Base-by-base conservation (phyloP, 257 asterid species). In the Plantago elongata region DNA sequence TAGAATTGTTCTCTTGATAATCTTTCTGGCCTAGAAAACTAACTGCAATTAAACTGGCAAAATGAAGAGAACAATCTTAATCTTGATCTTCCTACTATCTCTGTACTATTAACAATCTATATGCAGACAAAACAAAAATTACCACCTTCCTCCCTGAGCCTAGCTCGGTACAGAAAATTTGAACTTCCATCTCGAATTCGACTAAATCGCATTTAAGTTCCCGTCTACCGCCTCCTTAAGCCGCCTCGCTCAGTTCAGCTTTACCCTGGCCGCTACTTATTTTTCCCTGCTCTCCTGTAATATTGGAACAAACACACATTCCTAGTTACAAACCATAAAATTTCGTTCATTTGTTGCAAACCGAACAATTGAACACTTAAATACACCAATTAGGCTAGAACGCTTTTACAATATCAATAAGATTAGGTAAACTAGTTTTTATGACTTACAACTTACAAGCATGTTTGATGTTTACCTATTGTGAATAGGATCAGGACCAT, bases 401-500 rank as follows among this genome's bases (percentile, higher is more conserved):
- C 40, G 40, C 40, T 34, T 34, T 34, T 5, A 34, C 40, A 34
- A 34, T 4, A 34, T 34, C 14, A 18, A 15, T 9, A 37, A 56
- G n/a, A 37, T 2, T 14, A 52, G 22, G 37, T 34, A 17, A 57
- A 57, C 59, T 4, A 27, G 57, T 16, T 22, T 22, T 22, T 22
- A 22, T 2, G 27, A 22, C 27, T 22, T 22, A 34, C 5, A 7
- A 34, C 40, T 34, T 34, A 34, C 40, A 34, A 34, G 40, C 0
- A 34, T 34, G 9, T 54, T 57, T 37, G 27, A 13, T 55, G 54
- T 29, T 14, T 79, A 89, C 97, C 85, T 84, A 84, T 84, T 89
- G 51, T 81, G 94, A 61, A 84, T 83, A 57, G 83, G 88, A 74
- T 83, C 88, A 66, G 89, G 86, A 48, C 88, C 90, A 72, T 73